These are phyloP conservation scores for Trichaptum fuscoviolaceum DNA, from an alignment of 768 basidiomycete species.

Conservation along the genomic window DNA sequence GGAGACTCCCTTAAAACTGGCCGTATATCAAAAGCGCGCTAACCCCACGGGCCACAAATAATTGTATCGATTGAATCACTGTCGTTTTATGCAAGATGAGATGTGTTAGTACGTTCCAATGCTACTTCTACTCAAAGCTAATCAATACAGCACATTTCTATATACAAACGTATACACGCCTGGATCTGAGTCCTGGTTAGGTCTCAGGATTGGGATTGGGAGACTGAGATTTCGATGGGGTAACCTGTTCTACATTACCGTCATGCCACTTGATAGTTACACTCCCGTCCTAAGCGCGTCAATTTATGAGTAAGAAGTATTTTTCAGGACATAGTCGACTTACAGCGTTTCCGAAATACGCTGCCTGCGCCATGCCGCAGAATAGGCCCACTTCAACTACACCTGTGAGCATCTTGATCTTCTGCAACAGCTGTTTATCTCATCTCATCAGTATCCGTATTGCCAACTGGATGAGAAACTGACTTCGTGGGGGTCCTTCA, in stretches of 20 bases:
- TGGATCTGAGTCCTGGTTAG: background rate
- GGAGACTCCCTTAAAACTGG: too few relatives aligned
- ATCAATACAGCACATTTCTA: background rate
- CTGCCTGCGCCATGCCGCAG: constrained; percentile 85
- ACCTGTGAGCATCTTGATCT: constrained; percentile 92
- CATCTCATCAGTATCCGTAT: background rate
- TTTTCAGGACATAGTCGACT: constrained; percentile 13
- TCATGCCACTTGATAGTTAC: constrained; percentile 57
- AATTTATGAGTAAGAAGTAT: constrained; percentile 4
- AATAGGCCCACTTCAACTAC: constrained; percentile 99
- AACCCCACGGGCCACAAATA: too few relatives aligned
- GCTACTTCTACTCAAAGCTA: background rate
- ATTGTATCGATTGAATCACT: too few relatives aligned
- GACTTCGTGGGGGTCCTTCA: constrained; percentile 64
- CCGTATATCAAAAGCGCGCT: too few relatives aligned
- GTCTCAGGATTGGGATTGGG: background rate
- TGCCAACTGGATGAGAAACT: constrained; percentile 10
- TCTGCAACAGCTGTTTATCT: constrained; percentile 54
- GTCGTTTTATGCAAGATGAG: background rate
- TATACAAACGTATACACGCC: background rate
- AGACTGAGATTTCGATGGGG: background rate
- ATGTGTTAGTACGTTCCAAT: background rate
- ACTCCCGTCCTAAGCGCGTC: constrained; percentile 53
- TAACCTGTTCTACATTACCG: constrained; percentile 36
- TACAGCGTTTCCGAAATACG: constrained; percentile 93